Evolutionary conservation across 163 green algal genomes (phyloP).

Genomic region (Chlorella variabilis): DNA sequence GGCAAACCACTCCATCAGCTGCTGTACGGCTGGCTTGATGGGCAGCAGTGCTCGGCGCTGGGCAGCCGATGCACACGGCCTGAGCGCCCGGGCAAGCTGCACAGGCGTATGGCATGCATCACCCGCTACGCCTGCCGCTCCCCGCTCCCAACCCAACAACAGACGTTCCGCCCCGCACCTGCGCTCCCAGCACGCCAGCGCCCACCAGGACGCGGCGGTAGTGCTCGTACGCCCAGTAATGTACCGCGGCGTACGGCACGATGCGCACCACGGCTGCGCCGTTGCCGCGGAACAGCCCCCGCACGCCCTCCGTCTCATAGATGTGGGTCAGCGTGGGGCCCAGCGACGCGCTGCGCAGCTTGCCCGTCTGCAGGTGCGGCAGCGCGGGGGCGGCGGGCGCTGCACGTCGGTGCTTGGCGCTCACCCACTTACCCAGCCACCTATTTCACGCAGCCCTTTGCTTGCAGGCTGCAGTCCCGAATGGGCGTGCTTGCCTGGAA

Average conservation of each 20-base stretch:
- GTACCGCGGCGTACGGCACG: slow-evolving; percentile 85
- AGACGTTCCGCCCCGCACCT: too few relatives aligned
- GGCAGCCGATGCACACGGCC: too few relatives aligned
- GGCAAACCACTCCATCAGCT: neutral
- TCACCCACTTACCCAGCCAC: too few relatives aligned
- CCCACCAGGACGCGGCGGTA: slow-evolving; percentile 65
- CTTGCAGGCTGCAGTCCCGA: too few relatives aligned
- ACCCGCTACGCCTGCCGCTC: too few relatives aligned
- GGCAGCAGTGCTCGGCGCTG: too few relatives aligned
- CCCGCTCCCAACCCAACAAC: too few relatives aligned
- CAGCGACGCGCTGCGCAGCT: slow-evolving; percentile 27
- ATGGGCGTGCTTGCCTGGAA: slow-evolving; percentile 81
- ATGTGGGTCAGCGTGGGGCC: slow-evolving; percentile 51
- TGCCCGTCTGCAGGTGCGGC: slow-evolving; percentile 34
- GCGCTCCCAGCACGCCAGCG: neutral
- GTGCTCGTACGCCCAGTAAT: slow-evolving; percentile 86
- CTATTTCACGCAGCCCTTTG: too few relatives aligned
- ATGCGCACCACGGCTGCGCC: slow-evolving; percentile 87
- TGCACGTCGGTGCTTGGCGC: too few relatives aligned
- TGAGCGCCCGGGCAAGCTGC: too few relatives aligned
- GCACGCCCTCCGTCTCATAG: slow-evolving; percentile 49
- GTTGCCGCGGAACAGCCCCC: slow-evolving; percentile 79
- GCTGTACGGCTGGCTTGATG: neutral
- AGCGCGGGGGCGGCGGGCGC: too few relatives aligned
- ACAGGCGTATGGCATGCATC: too few relatives aligned